Conservation (phyloP, 345 rosid genomes). For the Salix caprea region DNA sequence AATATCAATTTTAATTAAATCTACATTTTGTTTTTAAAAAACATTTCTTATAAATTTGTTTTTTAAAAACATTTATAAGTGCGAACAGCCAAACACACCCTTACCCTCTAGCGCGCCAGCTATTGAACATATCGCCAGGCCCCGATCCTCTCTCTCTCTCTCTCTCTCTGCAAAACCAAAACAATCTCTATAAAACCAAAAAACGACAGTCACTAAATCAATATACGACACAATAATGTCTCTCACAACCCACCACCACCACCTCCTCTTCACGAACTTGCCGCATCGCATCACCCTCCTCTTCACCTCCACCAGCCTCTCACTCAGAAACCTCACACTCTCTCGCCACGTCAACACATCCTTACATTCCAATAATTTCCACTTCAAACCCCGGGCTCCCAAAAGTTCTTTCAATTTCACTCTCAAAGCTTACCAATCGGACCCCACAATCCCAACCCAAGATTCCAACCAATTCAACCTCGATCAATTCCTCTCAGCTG, state of each 20-base stretch:
- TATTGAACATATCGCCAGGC: conserved; percentile 33
- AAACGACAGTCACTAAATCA: neutral
- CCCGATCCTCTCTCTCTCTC: neutral
- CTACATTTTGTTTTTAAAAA: no score
- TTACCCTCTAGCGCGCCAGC: conserved; percentile 15
- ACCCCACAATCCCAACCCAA: neutral
- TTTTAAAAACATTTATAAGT: neutral
- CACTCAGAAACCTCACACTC: conserved; percentile 17
- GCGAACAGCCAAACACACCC: conserved; percentile 1
- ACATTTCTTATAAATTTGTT: no score
- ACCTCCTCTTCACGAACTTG: conserved; percentile 30
- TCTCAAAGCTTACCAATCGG: conserved; percentile 15
- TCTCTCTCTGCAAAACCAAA: neutral
- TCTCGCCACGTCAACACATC: conserved; percentile 24
- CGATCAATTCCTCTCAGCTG: conserved; percentile 42
- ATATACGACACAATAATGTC: conserved; percentile 27
- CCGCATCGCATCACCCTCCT: conserved; percentile 32
- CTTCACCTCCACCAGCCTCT: conserved; percentile 19
- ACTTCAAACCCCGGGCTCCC: conserved; percentile 6
- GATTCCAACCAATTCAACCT: conserved; percentile 29
- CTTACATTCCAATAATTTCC: conserved; percentile 1
- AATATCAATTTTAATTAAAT: no score
- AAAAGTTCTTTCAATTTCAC: neutral
- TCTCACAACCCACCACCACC: conserved; percentile 40
- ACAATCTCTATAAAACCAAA: neutral